These are phyloP conservation scores for Pelargonium cotyledonis DNA, from an alignment of 441 rosid genomes.

Conservation along the genomic window DNA sequence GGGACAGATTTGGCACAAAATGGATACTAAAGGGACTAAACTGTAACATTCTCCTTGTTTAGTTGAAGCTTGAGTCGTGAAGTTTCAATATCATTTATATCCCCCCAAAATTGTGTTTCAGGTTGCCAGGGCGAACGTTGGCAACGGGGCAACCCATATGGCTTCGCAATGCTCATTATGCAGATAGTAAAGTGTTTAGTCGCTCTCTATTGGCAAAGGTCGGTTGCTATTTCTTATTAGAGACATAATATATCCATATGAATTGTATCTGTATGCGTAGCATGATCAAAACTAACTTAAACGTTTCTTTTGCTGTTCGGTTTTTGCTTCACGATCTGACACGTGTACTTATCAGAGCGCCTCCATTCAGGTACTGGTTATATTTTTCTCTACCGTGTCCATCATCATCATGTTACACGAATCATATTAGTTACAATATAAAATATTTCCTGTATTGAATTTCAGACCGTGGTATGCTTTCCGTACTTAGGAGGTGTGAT, in stretches of 20 bases:
- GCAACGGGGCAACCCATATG: constrained; percentile 57
- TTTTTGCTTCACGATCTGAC: constrained; percentile 15
- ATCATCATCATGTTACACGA: not conserved
- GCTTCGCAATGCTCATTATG: constrained; percentile 75
- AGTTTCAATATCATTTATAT: not conserved
- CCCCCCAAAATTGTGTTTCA: constrained; percentile 21
- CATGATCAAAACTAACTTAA: constrained; percentile 4
- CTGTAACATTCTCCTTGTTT: no score
- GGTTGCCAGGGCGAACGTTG: constrained; percentile 78
- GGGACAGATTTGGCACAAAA: no score
- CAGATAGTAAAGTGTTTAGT: constrained; percentile 72
- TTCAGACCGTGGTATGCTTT: constrained; percentile 81
- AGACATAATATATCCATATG: not conserved
- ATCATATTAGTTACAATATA: no score
- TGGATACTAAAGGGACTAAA: no score
- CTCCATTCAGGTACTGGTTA: constrained; percentile 50
- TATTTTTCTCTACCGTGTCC: not conserved
- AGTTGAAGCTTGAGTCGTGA: not conserved
- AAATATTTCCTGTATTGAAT: constrained; percentile 19
- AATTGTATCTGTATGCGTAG: not conserved
- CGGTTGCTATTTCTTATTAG: constrained; percentile 5
- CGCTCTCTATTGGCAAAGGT: constrained; percentile 97
- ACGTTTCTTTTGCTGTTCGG: constrained; percentile 10
- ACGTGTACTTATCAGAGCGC: constrained; percentile 51
- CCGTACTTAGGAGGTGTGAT: constrained; percentile 73